A percentile compares a stretch with the other conserved stretches of the same genome.
Evolutionary conservation across 225 moss, liverwort and hornwort species (phyloP).

Genomic region (Straminergon stramineum): DNA sequence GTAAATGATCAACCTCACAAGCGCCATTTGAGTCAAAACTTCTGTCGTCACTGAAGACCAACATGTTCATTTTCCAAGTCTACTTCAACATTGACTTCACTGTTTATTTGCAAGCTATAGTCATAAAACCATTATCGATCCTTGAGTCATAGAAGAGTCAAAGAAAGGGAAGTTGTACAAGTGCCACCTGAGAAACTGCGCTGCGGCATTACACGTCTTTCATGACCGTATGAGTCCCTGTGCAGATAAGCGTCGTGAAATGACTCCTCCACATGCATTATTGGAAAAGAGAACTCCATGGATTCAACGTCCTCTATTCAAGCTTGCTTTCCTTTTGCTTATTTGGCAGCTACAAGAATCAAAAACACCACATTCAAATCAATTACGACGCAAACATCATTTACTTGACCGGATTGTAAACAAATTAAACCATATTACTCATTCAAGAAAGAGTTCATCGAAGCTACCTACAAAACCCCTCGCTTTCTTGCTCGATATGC

Average conservation of each 20-base stretch:
- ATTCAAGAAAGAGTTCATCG: neutral
- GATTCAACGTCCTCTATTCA: constrained; percentile 51
- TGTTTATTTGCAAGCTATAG: neutral
- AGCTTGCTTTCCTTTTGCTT: constrained; percentile 37
- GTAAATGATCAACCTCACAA: no score
- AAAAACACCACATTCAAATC: neutral
- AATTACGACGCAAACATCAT: neutral
- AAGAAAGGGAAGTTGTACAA: neutral
- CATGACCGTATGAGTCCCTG: constrained; percentile 41
- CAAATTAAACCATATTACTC: neutral
- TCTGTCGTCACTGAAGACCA: neutral
- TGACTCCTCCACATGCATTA: constrained; percentile 39
- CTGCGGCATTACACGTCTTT: constrained; percentile 50
- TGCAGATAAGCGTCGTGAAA: constrained; percentile 35
- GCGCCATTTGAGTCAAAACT: neutral
- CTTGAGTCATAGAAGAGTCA: neutral
- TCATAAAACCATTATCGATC: neutral
- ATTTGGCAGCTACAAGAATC: constrained; percentile 23
- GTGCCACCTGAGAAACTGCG: constrained; percentile 3
- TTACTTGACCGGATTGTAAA: neutral
- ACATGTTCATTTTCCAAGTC: neutral
- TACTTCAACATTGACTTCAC: neutral
- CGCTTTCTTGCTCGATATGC: constrained; percentile 47
- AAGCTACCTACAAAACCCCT: constrained; percentile 28
- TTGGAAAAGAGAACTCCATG: constrained; percentile 43